A percentile compares a stretch with the other conserved stretches of the same genome.
Conservation (phyloP, 768 basidiomycete genomes). For the Mycena alexandri region DNA sequence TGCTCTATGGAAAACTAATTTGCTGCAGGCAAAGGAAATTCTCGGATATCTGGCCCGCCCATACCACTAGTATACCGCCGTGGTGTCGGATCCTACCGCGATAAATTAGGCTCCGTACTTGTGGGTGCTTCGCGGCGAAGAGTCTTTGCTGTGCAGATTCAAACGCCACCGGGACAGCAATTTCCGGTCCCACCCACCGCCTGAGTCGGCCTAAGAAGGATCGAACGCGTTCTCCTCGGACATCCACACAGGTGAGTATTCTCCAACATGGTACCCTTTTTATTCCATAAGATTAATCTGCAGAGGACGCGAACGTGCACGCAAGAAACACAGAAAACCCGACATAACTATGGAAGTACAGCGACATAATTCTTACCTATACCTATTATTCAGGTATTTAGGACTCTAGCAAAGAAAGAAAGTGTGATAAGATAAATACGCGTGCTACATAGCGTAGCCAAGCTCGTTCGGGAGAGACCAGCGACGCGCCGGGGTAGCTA, state of each 20-base stretch:
- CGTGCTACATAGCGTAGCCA: conserved; percentile 17
- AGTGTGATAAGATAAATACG: conserved; percentile 8
- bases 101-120: conserved; percentile 1
- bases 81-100: conserved; percentile 1
- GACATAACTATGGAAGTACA: conserved; percentile 5
- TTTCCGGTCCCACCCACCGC: conserved; percentile 5
- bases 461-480: conserved; percentile 23
- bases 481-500: conserved; percentile 21
- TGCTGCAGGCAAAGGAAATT: too few relatives aligned
- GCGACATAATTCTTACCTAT: conserved; percentile 27
- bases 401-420: conserved; percentile 10
- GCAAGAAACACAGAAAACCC: conserved; percentile 12
- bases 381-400: conserved; percentile 27
- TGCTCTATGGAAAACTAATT: too few relatives aligned
- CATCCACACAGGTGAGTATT: neutral
- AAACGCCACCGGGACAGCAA: conserved; percentile 25
- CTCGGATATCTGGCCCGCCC: too few relatives aligned
- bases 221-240: conserved; percentile 8
- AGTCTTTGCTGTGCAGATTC: conserved; percentile 24
- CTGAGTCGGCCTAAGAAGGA: neutral
- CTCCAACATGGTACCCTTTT: neutral
- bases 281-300: conserved; percentile 16
- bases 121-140: neutral
- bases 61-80: too few relatives aligned
- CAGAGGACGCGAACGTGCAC: neutral